These are phyloP conservation scores for Mycogone perniciosa DNA, from an alignment of 2,329 filamentous ascomycete genomes.

Conservation along the genomic window DNA sequence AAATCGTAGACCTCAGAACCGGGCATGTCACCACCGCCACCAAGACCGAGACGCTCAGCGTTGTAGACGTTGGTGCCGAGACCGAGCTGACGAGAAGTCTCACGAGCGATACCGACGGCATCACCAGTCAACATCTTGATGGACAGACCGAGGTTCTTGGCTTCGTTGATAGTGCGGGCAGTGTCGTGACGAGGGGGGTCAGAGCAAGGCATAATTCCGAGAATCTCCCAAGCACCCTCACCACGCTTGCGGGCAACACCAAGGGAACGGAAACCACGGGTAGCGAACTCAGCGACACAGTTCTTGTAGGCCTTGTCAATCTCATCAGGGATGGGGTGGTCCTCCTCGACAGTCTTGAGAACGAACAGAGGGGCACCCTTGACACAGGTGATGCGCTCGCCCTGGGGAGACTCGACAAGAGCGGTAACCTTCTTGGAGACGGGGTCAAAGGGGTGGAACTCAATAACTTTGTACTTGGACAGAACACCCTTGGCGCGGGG, in stretches of 20 bases:
- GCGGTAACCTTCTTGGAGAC: constrained; percentile 91
- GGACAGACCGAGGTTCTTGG: constrained; percentile 77
- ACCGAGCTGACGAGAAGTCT: constrained; percentile 85
- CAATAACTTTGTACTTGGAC: constrained; percentile 75
- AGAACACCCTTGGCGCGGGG: constrained; percentile 75
- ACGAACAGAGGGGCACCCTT: constrained; percentile 89
- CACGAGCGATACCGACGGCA: constrained; percentile 85
- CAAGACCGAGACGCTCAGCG: constrained; percentile 83
- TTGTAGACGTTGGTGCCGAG: constrained; percentile 93
- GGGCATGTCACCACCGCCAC: constrained; percentile 85
- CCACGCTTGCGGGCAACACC: constrained; percentile 87
- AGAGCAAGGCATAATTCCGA: constrained; percentile 91
- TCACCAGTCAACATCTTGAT: constrained; percentile 98
- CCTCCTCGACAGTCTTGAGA: constrained; percentile 79
- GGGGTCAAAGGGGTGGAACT: constrained; percentile 85
- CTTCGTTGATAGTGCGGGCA: constrained; percentile 82
- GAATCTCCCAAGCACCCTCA: constrained; percentile 78
- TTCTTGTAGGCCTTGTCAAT: constrained; percentile 83
- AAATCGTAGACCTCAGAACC: constrained; percentile 93
- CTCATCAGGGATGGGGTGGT: constrained; percentile 69
- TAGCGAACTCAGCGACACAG: constrained; percentile 86
- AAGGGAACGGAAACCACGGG: constrained; percentile 88
- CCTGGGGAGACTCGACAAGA: constrained; percentile 74
- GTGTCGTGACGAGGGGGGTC: constrained; percentile 89
- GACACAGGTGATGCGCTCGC: constrained; percentile 80